Evolutionary conservation across 139 green algal species (phyloP), one percentile per base, ranked within the genome.

Genomic region (Chlorella sp.): DNA sequence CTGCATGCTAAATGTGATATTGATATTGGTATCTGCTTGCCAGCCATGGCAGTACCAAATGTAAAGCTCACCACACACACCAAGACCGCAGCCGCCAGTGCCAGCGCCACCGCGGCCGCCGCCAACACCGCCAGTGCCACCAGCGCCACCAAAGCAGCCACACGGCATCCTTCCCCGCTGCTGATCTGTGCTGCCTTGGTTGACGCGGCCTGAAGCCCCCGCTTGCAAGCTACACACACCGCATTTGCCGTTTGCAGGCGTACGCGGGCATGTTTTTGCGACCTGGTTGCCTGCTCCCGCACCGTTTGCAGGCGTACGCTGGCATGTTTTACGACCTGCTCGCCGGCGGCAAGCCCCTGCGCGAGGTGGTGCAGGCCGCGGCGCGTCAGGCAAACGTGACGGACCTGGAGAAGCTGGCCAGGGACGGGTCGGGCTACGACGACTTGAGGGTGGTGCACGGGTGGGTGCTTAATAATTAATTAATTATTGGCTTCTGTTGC

Each of bases 241-340:
- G 42, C 27, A 68, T 61, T 26, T 75, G 29, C 6, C 10, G 30
- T 70, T 3, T 42, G 10, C 77, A 82, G 66, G 42, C 67, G 34
- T 90, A 87, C 72, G 61, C 75, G 1, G 72, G 74, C 31, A 74
- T 88, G 62, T n/a, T 55, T 88, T 27, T 75, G 77, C 70, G 31
- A 67, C 31, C 27, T 83, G 29, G 33, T 42, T 0, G 75, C 49
- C 2, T 36, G 62, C 49, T n/a, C n/a, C n/a, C 5, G 17, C 69
- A 5, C 6, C 10, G 30, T 70, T 3, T 42, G 10, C 77, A 82
- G 66, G 42, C 67, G 34, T 90, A 87, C 72, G 61, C 75, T 1
- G 72, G 74, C 31, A 74, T 88, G 62, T 55, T 88, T 27, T 75
- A 79, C 70, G 31, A 67, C 31, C 27, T 83, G 29, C 32, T 42